phyloP scores from a whole-genome alignment of 768 basidiomycete species.

The Phlegmacium glaucopus region DNA sequence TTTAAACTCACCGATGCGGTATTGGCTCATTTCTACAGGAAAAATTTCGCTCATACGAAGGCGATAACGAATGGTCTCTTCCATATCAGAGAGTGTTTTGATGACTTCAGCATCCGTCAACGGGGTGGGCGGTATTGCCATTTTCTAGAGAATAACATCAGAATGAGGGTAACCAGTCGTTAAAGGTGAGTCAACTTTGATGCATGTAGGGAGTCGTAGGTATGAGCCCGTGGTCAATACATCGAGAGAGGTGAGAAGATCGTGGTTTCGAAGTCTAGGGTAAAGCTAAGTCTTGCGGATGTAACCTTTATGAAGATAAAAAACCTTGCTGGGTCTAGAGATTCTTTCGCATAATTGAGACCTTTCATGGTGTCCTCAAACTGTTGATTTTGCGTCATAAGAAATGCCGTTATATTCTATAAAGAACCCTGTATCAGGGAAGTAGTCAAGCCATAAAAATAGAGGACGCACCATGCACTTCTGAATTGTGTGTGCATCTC shows the following conservation, averaged over 20 bases:
- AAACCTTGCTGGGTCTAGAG: constrained; percentile 78
- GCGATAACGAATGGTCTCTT: constrained; percentile 75
- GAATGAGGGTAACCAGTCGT: constrained; percentile 7
- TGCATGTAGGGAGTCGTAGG: constrained; percentile 70
- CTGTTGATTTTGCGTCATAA: constrained; percentile 81
- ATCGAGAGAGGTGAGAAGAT: constrained; percentile 87
- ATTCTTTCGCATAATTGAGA: constrained; percentile 63
- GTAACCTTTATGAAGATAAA: neutral
- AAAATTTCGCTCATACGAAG: constrained; percentile 76
- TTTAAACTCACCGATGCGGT: constrained; percentile 51
- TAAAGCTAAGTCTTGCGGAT: constrained; percentile 4
- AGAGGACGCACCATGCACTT: constrained; percentile 68
- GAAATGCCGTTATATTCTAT: constrained; percentile 85
- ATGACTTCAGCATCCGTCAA: constrained; percentile 65
- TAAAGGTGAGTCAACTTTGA: constrained; percentile 53
- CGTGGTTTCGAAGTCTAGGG: constrained; percentile 84
- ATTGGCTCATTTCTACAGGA: constrained; percentile 76
- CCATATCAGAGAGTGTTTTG: constrained; percentile 66
- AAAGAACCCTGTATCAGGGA: constrained; percentile 4
- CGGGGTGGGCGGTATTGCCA: constrained; percentile 59
- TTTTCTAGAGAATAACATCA: constrained; percentile 48
- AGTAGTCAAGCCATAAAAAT: neutral
- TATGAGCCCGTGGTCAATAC: constrained; percentile 88
- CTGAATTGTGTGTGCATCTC: constrained; percentile 80
- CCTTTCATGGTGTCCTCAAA: constrained; percentile 68